These are phyloP conservation scores for Leishmania amazonensis DNA, from an alignment of 208 protist genomes.

Conservation along the genomic window DNA sequence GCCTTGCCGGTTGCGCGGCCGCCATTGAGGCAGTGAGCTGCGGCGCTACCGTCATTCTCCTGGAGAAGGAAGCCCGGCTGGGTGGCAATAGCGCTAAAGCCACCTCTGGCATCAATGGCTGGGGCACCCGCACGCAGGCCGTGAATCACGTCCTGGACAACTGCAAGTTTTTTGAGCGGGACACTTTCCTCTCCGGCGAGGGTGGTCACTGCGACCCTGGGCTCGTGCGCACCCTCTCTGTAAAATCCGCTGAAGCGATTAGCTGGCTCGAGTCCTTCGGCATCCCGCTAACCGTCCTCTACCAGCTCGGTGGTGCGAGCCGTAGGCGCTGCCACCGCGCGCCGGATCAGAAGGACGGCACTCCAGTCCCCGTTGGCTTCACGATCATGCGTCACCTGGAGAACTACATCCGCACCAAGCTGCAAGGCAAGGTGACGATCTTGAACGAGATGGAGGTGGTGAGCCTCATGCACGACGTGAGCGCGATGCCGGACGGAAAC, in stretches of 20 bases:
- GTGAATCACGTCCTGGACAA: slow-evolving; percentile 61
- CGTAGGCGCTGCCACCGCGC: slow-evolving; percentile 88
- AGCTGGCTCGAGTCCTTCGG: slow-evolving; percentile 84
- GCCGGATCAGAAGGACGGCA: slow-evolving; percentile 69
- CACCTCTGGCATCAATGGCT: slow-evolving; percentile 96
- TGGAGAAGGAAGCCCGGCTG: slow-evolving; percentile 90
- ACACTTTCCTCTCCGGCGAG: slow-evolving; percentile 72
- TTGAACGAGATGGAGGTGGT: slow-evolving; percentile 45
- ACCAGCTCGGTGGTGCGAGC: slow-evolving; percentile 92
- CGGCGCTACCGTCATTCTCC: slow-evolving; percentile 87
- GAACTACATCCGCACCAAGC: slow-evolving; percentile 72
- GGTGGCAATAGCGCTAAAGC: slow-evolving; percentile 97
- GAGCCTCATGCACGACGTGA: slow-evolving; percentile 39
- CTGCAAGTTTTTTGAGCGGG: slow-evolving; percentile 80
- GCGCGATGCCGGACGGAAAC: slow-evolving; percentile 39
- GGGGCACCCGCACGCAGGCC: slow-evolving; percentile 88
- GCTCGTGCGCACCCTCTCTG: slow-evolving; percentile 87
- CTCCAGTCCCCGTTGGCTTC: slow-evolving; percentile 86
- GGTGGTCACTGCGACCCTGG: slow-evolving; percentile 67
- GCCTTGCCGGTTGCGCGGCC: slow-evolving; percentile 82
- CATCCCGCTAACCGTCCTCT: slow-evolving; percentile 81
- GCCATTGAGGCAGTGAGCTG: slow-evolving; percentile 80
- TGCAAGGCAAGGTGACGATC: slow-evolving; percentile 45
- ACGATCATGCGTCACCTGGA: slow-evolving; percentile 90
- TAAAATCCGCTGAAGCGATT: slow-evolving; percentile 69